Base-by-base conservation (phyloP, 768 basidiomycete genomes). In the Lactifluus rugatus region DNA sequence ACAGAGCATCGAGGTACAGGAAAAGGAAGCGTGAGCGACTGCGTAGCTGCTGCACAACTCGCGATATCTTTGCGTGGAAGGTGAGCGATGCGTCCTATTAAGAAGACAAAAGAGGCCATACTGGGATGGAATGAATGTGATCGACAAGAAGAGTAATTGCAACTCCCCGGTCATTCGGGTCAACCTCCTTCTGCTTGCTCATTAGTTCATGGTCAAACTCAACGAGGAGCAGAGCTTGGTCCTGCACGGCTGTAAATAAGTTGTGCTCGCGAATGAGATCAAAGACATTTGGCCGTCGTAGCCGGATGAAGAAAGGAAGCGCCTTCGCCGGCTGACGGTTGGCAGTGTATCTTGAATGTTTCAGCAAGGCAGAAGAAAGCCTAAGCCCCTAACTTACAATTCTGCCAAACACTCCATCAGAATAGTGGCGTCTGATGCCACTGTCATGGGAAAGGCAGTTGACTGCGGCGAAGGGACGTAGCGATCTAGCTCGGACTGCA, bases 331-430 rank as follows among this genome's bases (percentile, higher is more conserved):
- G 91, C 73, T 98, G 96, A 2, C 90, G 84, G 64, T 94, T 93
- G 19, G 82, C 76, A 36, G 83, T 83, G 70, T 91, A 93, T 50
- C 93, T 94, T 62, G 5, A 44, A n/a, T 5, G 44, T 5, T 31
- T 46, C 41, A 69, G 8, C 58, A 39, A 37, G 32, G 17, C 13
- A 17, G 34, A 48, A 9, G 31, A 14, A 59, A 31, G 52, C 47
- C 31, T 47, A 48, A 45, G 13, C 45, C 4, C 2, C 1, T 13
- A 36, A 70, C 79, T 63, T 65, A 93, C 88, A 98, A 74, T 66
- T 98, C 95, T 0, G 90, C 91, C 23, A 98, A 73, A 69, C 90
- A 94, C 68, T 95, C 92, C 86, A 98, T 91, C n/a, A 98, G 76
- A 8, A 89, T 69, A 1, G 77, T 73, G 1, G 80, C 75, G 54